Base-by-base conservation (phyloP, 2,329 filamentous ascomycete genomes). In the Colletotrichum theobromicola region DNA sequence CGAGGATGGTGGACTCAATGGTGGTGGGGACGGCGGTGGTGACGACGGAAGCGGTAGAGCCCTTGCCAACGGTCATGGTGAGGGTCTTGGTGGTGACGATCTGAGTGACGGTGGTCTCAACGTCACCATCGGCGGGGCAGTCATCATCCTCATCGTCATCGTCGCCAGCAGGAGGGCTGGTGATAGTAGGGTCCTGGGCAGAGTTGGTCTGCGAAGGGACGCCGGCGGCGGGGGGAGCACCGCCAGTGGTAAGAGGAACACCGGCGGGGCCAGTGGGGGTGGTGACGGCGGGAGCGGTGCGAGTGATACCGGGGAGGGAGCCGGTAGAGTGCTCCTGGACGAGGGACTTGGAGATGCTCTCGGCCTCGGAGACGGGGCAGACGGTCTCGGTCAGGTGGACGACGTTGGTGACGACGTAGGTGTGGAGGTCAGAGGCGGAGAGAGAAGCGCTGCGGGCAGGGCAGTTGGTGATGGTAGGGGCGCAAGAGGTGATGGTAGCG, bases 401-500 rank as follows among this genome's bases (percentile, higher is more conserved):
- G 53, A 83, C 85, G 78, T 86, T 79, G 72, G 85, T 87, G 74
- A 84, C 81, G 62, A 83, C 77, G 68, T 79, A 75, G 71, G 81
- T 80, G 66, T 78, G 74, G 79, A 81, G 82, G 76, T 84, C 81
- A 16, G 79, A 77, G 76, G 82, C 81, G 72, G 85, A 83, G 61
- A 86, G 79, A 74, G 79, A 78, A 66, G 81, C 81, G 66, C 83
- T 78, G 66, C 78, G 82, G 26, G 82, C 80, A 70, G 85, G 85
- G 83, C 90, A 92, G 90, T 91, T 84, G 82, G 89, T 90, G 80
- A 90, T 86, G 71, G 87, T 89, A 70, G 90, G 84, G 76, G 85
- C 88, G 81, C 90, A 92, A 72, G 88, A 90, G 79, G 87, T 91
- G 83, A 91, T 85, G 82, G 90, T 92, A 76, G 88, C 84, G 77